Base-by-base conservation (phyloP, 768 basidiomycete species). In the Crassisporium funariophilum region DNA sequence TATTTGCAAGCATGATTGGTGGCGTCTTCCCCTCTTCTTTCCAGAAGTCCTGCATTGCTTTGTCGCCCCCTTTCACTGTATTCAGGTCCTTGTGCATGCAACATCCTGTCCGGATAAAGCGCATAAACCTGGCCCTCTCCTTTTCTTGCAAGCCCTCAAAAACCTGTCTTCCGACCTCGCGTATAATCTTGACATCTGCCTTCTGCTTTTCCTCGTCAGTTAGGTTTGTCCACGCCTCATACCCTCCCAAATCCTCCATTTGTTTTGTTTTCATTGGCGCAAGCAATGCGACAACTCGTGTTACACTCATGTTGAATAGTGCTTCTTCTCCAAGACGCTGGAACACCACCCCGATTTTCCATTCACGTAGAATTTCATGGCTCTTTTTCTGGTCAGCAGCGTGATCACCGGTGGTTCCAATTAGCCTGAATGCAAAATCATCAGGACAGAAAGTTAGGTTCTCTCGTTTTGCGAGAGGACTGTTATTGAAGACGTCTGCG, bases 31-130 rank as follows among this genome's bases (percentile, higher is more conserved):
- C 15, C 8, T 7, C 7, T 7, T 8, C 15, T 36, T 29, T 29
- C 27, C 27, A 29, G 8, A 29, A 7, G 7, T 29, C 27, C 13
- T 29, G 27, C 27, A 29, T 29, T 29, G 27, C 27, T 4, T 23
- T 34, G 16, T 49, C 52, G 2, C 63, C 62, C 21, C 48, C 60
- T 24, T 63, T 58, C 37, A 64, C 24, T 3, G 35, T 33, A 37
- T 64, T 65, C 13, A 59, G 21, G 10, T 65, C 61, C 52, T 65
- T 64, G 41, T 67, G 65, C 63, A 64, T 64, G 24, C 58, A 58
- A 42, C 66, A 67, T 1, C 64, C 66, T 5, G 54, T 42, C 49
- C 64, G 59, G 13, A 68, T 41, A 35, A 61, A 65, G 1, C 50
- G 44, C n/a, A 46, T 48, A 6, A 54, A 21, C 15, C 22, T 27